Evolutionary conservation across 2,329 filamentous ascomycete genomes (phyloP).

Genomic region (Capronia americana): DNA sequence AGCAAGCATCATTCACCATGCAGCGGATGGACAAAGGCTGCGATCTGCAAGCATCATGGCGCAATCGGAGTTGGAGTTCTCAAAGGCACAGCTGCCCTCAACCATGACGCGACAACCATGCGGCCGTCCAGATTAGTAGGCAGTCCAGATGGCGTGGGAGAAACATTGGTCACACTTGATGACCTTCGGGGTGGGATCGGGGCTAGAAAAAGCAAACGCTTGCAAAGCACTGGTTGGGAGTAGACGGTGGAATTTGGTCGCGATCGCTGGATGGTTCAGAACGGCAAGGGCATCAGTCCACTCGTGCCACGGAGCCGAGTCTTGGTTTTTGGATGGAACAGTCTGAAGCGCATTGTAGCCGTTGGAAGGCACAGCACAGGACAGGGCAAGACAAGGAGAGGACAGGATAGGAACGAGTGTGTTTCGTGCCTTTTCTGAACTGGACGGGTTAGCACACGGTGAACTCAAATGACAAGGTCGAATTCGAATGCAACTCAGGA

Average conservation of each 20-base stretch:
- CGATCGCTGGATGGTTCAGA: background rate
- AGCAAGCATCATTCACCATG: background rate
- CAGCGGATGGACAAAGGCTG: background rate
- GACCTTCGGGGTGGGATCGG: background rate
- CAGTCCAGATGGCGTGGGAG: background rate
- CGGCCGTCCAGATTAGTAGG: background rate
- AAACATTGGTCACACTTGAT: background rate
- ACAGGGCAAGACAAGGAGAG: background rate
- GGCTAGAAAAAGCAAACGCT: background rate
- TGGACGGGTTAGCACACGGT: background rate
- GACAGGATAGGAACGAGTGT: background rate
- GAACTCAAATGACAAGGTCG: background rate
- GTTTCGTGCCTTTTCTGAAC: background rate
- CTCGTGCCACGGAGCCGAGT: background rate
- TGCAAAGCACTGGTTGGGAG: background rate
- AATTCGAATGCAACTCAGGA: background rate
- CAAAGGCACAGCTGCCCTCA: background rate
- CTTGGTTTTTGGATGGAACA: background rate
- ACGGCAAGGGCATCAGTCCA: background rate
- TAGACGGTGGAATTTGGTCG: background rate
- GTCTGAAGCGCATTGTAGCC: background rate
- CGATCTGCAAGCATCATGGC: background rate
- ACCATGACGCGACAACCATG: background rate
- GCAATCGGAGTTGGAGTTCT: background rate
- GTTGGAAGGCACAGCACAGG: background rate